Conservation (phyloP, 352 stramenopile genomes). For the Pythium aquatile region DNA sequence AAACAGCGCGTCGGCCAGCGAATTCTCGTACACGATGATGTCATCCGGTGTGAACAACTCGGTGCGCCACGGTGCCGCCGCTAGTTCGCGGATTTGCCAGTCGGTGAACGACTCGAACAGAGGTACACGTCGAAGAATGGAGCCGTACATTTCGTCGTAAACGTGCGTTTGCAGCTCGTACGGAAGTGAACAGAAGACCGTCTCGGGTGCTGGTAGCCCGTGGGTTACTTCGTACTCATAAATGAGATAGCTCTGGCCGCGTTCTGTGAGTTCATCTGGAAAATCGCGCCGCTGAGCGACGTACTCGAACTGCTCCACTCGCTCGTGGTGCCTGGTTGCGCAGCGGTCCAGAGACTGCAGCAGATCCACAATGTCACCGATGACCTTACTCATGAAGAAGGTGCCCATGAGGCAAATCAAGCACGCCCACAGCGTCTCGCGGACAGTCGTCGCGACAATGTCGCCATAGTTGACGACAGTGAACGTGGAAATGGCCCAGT, state of each 20-base stretch:
- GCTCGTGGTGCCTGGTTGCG: slow-evolving; percentile 22
- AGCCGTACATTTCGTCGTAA: slow-evolving; percentile 31
- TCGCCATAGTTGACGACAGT: slow-evolving; percentile 42
- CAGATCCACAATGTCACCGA: slow-evolving; percentile 31
- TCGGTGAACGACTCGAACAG: slow-evolving; percentile 26
- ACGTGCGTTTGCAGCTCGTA: slow-evolving; percentile 19
- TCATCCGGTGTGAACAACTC: slow-evolving; percentile 32
- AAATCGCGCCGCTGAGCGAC: slow-evolving; percentile 23
- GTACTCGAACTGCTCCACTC: slow-evolving; percentile 27
- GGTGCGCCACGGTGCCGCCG: slow-evolving; percentile 22
- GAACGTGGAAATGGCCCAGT: slow-evolving; percentile 37
- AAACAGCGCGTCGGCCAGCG: slow-evolving; percentile 21
- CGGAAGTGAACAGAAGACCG: slow-evolving; percentile 25
- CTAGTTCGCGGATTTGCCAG: slow-evolving; percentile 27
- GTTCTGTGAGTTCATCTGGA: slow-evolving; percentile 16
- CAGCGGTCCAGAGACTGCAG: slow-evolving; percentile 30
- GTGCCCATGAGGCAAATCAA: slow-evolving; percentile 31
- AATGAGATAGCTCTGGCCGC: slow-evolving; percentile 21
- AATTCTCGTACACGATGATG: slow-evolving; percentile 31
- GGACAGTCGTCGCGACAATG: slow-evolving; percentile 30
- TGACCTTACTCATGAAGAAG: slow-evolving; percentile 39
- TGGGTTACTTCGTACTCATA: slow-evolving; percentile 31
- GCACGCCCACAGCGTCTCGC: slow-evolving; percentile 36
- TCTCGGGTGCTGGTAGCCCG: slow-evolving; percentile 25
- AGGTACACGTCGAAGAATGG: slow-evolving; percentile 21